phyloP scores from a whole-genome alignment of 2,329 filamentous ascomycete genomes.

The Bretziella fagacearum region DNA sequence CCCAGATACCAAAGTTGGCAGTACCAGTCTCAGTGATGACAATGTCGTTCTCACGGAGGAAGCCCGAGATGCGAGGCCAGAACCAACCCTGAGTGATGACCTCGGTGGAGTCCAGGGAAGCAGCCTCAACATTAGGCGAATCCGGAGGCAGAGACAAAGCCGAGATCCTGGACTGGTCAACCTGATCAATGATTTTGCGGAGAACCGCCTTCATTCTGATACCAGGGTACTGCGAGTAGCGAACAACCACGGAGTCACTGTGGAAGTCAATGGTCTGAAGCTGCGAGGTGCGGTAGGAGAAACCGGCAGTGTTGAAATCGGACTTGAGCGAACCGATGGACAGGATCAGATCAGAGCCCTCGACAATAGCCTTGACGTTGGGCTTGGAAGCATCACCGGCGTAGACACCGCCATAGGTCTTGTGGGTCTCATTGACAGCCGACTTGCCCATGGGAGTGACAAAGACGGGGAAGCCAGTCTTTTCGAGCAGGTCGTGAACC shows the following conservation, averaged over 20 bases:
- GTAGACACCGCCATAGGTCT: constrained; percentile 72
- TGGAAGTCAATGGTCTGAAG: constrained; percentile 70
- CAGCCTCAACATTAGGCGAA: constrained; percentile 26
- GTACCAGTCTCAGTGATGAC: constrained; percentile 80
- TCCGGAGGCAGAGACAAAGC: constrained; percentile 23
- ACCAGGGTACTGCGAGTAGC: constrained; percentile 63
- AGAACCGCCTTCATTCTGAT: constrained; percentile 66
- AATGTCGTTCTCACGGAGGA: constrained; percentile 55
- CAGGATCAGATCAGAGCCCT: constrained; percentile 53
- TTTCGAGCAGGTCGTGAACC: constrained; percentile 54
- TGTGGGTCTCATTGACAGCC: constrained; percentile 57
- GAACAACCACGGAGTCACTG: constrained; percentile 53
- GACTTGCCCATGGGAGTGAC: constrained; percentile 87
- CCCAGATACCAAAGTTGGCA: constrained; percentile 75
- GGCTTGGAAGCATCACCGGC: constrained; percentile 58
- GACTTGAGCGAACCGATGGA: constrained; percentile 47
- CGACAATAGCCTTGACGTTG: constrained; percentile 45
- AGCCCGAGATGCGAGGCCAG: constrained; percentile 61
- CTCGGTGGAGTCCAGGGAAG: constrained; percentile 26
- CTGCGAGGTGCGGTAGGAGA: constrained; percentile 61
- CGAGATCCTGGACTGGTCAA: constrained; percentile 42
- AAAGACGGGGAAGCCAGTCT: constrained; percentile 62
- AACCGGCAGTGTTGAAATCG: constrained; percentile 71
- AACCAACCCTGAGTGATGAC: constrained; percentile 54
- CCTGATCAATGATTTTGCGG: constrained; percentile 44